Percentiles rank a stretch among this genome's conserved stretches.
These are phyloP conservation scores for Primulina huaijiensis DNA, from an alignment of 257 asterid genomes.

Conservation along the genomic window DNA sequence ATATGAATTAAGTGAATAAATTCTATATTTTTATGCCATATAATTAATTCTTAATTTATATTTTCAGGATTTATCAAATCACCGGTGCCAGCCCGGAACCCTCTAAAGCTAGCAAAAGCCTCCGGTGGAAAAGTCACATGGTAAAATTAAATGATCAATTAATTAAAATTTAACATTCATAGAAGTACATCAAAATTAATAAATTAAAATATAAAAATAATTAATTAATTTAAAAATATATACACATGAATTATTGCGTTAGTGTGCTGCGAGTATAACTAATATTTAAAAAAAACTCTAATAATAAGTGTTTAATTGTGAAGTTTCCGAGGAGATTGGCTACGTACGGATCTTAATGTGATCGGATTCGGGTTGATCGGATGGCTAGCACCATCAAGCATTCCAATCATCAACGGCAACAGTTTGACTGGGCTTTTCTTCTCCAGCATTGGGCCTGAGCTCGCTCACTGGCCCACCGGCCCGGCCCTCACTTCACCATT, in stretches of 20 bases:
- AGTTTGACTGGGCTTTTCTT: slow-evolving; percentile 87
- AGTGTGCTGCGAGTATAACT: too few species aligned
- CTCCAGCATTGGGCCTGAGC: slow-evolving; percentile 84
- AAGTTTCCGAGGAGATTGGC: slow-evolving; percentile 84
- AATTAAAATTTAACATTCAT: neutral
- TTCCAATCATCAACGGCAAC: slow-evolving; percentile 73
- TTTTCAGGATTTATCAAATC: neutral
- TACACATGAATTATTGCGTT: too few species aligned
- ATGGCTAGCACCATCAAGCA: slow-evolving; percentile 91
- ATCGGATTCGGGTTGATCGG: slow-evolving; percentile 93
- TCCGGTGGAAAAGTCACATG: neutral
- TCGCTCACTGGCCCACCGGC: slow-evolving; percentile 77
- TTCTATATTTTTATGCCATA: too few species aligned
- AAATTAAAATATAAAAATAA: too few species aligned
- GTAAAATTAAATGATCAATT: neutral
- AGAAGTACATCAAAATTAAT: too few species aligned
- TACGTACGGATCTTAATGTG: slow-evolving; percentile 82
- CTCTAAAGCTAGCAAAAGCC: neutral
- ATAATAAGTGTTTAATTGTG: slow-evolving; percentile 4
- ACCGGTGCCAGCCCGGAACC: neutral
- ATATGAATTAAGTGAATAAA: neutral
- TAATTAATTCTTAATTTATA: too few species aligned
- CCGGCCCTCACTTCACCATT: slow-evolving; percentile 79
- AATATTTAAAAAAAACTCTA: neutral
- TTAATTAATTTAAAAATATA: too few species aligned